Base-by-base conservation (phyloP, 1,139 yeast species). In the Arxiozyma slooffiae region DNA sequence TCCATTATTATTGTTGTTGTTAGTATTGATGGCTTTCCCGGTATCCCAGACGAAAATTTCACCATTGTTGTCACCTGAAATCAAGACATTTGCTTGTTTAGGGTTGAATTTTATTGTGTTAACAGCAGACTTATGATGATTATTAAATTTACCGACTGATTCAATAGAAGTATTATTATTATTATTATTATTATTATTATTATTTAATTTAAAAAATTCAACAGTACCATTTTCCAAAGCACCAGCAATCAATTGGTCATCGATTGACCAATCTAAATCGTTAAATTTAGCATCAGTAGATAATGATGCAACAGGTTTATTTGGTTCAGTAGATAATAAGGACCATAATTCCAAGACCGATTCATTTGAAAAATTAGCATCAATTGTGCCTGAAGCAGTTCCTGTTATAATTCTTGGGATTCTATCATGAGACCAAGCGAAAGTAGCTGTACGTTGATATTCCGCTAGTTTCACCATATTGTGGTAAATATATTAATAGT, bases 371-470 rank as follows among this genome's bases (percentile, higher is more conserved):
- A 90, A 89, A 63, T 85, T 81, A 48, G 85, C 86, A 64, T 88
- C 97, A 59, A 92, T 85, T 17, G 97, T 95, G 17, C 97, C 97
- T 0, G 97, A 92, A 21, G 87, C 87, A 0, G 97, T 85, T 42
- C 96, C 98, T 1, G 96, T 80, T 26, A 88, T 97, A 60, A 90
- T 69, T 52, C 80, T 69, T 24, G 96, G 95, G 53, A 82, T 73
- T 49, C 77, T 71, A 60, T 82, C 87, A 62, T 76, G 80, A 51
- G 96, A 87, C 97, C 97, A 92, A 48, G 97, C 95, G 70, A 92
- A 88, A 38, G 96, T 83, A 47, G 97, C 89, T 18, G 97, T 87
- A 59, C 90, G 78, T 57, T 80, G 76, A 62, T 88, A 82, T 69
- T 89, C 96, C 68, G 81, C 80, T 60, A 92, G 76, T 70, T 87